A percentile compares a stretch with the other conserved stretches of the same genome.
Evolutionary conservation across 305 asterid genomes (phyloP).

Genomic region (Fraxinus velutina): DNA sequence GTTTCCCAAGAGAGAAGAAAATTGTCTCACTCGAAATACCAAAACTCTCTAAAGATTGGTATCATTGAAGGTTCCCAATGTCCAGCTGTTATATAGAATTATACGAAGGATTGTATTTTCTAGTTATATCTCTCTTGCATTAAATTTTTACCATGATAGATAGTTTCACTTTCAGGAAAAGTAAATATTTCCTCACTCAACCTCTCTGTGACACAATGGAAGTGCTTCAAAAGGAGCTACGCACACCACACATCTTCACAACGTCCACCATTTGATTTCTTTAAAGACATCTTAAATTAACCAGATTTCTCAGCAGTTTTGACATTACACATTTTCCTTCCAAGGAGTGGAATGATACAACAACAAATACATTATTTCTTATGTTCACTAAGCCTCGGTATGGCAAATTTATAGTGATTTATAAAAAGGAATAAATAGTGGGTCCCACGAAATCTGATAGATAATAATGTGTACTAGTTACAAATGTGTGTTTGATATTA

Average conservation of each 20-base stretch:
- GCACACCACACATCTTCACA: neutral
- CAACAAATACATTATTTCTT: neutral
- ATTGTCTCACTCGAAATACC: neutral
- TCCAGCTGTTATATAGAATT: neutral
- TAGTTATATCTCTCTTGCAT: neutral
- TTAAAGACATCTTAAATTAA: neutral
- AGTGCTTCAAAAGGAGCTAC: constrained; percentile 1
- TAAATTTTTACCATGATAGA: neutral
- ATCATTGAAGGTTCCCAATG: neutral
- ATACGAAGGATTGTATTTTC: neutral
- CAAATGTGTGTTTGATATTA: neutral
- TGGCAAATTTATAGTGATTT: neutral
- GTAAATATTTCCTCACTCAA: neutral
- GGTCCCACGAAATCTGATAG: neutral
- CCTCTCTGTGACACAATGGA: neutral
- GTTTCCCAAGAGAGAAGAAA: neutral
- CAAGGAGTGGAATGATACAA: neutral
- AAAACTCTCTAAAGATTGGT: neutral
- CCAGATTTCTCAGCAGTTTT: neutral
- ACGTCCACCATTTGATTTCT: neutral
- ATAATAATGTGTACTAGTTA: neutral
- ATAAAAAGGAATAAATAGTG: neutral
- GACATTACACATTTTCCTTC: neutral
- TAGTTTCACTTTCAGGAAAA: neutral
- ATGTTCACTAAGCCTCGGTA: neutral